Evolutionary conservation across 805 yeast species (phyloP), one percentile per base, ranked within the genome.

Genomic region (Kurtzmaniella fragi): DNA sequence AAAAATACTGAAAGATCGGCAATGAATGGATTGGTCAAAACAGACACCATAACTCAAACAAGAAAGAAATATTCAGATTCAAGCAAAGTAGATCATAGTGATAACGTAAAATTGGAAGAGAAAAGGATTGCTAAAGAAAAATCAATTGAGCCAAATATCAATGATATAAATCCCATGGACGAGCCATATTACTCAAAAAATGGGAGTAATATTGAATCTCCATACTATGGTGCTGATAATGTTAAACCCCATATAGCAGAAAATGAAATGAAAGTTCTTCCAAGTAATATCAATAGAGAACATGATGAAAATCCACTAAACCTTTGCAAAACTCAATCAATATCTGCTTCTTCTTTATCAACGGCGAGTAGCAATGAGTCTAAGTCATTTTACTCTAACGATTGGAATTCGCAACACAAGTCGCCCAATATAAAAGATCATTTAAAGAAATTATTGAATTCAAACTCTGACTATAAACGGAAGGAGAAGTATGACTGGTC

Each of bases 21-120:
- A 1, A 55, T 61, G 40, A 49, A 62, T 27, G 54, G 54, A 26
- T 31, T 28, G 1, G 35, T 60, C 5, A 61, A 54, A 34, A 31
- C 31, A 10, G 15, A 31, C 15, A 35, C 6, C 3, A 14, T 5
- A 8, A 17, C 7, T 34, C 28, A 20, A 7, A 16, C 32, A 31
- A 16, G 17, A 16, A 14, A 11, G 28, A 12, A 16, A 9, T 25
- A 12, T 14, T 14, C 16, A 26, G 17, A 34, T 26, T 28, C 37
- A 5, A 16, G 6, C 4, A 15, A 11, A 14, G 15, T 15, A 14
- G 32, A 35, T n/a, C n/a, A n/a, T n/a, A n/a, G n/a, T n/a, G n/a
- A n/a, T n/a, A n/a, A n/a, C n/a, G n/a, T n/a, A 28, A 17, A 16
- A 5, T 26, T 17, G 17, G 31, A 20, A 16, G 42, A 40, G 11